Evolutionary conservation across 495 filamentous ascomycete genomes (phyloP), one percentile per base, ranked within the genome.

Genomic region (Lineolata rhizophorae): DNA sequence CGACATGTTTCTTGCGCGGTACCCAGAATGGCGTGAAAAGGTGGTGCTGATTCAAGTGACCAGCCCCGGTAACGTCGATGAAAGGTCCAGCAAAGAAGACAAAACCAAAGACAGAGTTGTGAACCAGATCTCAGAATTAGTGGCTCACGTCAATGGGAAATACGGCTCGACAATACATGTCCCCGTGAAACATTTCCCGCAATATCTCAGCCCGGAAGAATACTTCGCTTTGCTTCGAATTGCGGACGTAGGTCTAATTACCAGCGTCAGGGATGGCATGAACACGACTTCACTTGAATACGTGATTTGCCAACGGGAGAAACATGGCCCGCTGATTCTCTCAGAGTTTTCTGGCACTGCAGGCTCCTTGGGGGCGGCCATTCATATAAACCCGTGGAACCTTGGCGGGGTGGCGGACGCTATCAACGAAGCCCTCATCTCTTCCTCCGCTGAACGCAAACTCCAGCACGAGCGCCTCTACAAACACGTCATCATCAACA

Each of bases 261-360:
- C 84, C 4, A 84, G 76, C 27, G 80, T 92, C 18, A 66, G 84
- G 26, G 84, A 94, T 50, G 84, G 84, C 33, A 92, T 94, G 82
- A 94, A 94, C 56, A 92, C 84, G 9, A 91, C 84, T 5, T 83
- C 78, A 48, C 52, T 94, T 31, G 84, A 94, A 51, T 94, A 90
- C 49, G 69, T 94, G 18, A 65, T 94, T 31, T 87, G 80, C 54
- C 84, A 94, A 51, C 73, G 76, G 41, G 71, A 77, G 30, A 71
- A 70, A 24, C 68, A 81, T 46, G 74, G 81, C 1, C 84, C 82
- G 8, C 57, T 94, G 24, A 92, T 94, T 38, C 62, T 94, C 5
- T 94, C 84, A 6, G 84, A 94, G 52, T 94, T 94, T 51, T 91
- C 83, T 21, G 84, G 84, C 39, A 91, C 84, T 0, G 83, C 84